These are phyloP conservation scores for Oenanthe sinensis DNA, from an alignment of 129 eudicot species.

Conservation along the genomic window DNA sequence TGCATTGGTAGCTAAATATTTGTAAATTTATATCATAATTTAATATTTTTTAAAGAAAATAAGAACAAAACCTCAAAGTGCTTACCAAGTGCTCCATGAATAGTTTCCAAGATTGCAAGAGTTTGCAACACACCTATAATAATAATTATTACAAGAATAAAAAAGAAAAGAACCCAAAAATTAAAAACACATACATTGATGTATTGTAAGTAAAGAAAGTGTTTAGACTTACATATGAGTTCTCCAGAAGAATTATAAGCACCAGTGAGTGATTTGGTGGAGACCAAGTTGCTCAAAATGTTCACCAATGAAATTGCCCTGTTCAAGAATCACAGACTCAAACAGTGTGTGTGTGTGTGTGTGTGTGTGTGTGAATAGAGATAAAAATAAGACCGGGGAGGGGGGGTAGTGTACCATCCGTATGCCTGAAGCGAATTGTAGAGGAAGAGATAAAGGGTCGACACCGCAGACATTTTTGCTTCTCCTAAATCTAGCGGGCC, in stretches of 20 bases:
- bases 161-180: neutral
- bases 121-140: constrained; percentile 63
- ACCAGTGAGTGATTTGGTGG: constrained; percentile 51
- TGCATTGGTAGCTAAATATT: constrained; percentile 1
- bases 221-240: constrained; percentile 45
- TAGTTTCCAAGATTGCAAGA: constrained; percentile 72
- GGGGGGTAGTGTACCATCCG: constrained; percentile 66
- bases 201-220: neutral
- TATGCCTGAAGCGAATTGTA: constrained; percentile 71
- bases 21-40: constrained; percentile 5
- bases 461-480: constrained; percentile 25
- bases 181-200: neutral
- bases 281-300: constrained; percentile 29
- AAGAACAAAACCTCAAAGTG: neutral
- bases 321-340: constrained; percentile 11
- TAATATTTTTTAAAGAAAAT: neutral
- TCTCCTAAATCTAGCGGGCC: neutral
- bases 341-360: neutral
- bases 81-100: constrained; percentile 86
- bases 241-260: constrained; percentile 68
- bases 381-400: neutral
- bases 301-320: constrained; percentile 58
- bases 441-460: constrained; percentile 51
- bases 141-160: neutral
- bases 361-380: neutral